Base-by-base conservation (phyloP, 257 asterid species). In the Scutellaria minor region DNA sequence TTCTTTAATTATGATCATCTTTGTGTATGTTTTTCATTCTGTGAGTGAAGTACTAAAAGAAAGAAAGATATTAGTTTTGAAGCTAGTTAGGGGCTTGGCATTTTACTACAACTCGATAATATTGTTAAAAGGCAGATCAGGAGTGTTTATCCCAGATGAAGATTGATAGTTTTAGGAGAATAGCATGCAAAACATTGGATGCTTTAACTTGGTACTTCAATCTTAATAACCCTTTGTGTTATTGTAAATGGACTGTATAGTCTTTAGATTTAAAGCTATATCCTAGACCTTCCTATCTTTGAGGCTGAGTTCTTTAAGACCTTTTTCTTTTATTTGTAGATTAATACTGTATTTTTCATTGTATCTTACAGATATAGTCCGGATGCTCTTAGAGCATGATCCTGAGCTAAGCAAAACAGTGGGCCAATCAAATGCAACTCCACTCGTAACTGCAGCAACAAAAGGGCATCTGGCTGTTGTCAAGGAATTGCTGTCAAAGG, bases 391-490 rank as follows among this genome's bases (percentile, higher is more conserved):
- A 75, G 86, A 89, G 77, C 89, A 83, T 55, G 85, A 89, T 60
- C 79, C 84, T 8, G 81, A 68, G 71, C 81, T 87, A 73, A 78
- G 85, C 85, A 81, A 64, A 73, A 87, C 96, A 41, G 80, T 87
- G 13, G 88, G 85, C 9, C 96, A 82, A 79, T 85, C 87, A 31
- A 87, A 87, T 80, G 86, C 91, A 41, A 89, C 96, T 68, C 96
- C 93, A 62, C 91, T 89, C 31, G 80, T 84, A 79, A 70, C 96
- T 5, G 93, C 96, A 57, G 88, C 96, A 54, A 81, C 91, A 41
- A 83, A 80, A 77, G 91, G 96, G 35, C 96, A 87, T 78, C 78
- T 79, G 15, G 75, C 72, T 31, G 85, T 89, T 58, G 96, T 89
- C 10, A 55, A 73, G n/a, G 87, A 80, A 61, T 74, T 89, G 81